These are phyloP conservation scores for Pyrenula massariospora DNA, from an alignment of 495 filamentous ascomycete genomes.

Conservation along the genomic window DNA sequence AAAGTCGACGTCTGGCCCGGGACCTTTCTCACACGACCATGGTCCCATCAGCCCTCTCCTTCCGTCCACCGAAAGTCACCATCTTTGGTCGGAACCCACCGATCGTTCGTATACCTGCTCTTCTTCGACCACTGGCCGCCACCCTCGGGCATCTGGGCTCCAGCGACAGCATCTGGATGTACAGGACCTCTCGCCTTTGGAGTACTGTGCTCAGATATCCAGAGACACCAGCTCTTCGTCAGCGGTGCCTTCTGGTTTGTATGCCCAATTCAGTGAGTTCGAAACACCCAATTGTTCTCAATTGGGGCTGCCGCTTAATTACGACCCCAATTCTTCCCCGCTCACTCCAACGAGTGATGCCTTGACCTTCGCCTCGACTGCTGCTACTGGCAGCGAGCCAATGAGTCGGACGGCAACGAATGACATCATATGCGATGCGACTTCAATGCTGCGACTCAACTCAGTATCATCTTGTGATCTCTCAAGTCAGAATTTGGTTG, in stretches of 20 bases:
- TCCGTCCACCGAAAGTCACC: neutral
- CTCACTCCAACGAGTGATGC: neutral
- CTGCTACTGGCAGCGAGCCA: neutral
- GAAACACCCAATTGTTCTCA: neutral
- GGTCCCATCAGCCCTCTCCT: neutral
- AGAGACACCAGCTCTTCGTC: neutral
- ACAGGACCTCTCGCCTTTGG: slow-evolving; percentile 1
- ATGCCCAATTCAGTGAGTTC: neutral
- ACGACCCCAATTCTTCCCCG: neutral
- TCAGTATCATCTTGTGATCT: neutral
- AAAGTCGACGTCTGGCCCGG: neutral
- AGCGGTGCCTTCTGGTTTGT: neutral
- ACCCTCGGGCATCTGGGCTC: neutral
- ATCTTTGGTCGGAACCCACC: neutral
- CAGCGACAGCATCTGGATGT: neutral
- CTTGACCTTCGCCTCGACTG: neutral
- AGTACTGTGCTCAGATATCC: neutral
- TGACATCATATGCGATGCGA: neutral
- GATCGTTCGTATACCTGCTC: neutral
- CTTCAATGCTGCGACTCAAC: neutral
- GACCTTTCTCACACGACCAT: neutral
- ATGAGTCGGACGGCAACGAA: neutral
- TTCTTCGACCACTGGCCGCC: neutral
- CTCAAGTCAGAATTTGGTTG: neutral
- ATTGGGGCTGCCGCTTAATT: neutral